Conservation (phyloP, 305 asterid species). For the Fraxinus greggii region DNA sequence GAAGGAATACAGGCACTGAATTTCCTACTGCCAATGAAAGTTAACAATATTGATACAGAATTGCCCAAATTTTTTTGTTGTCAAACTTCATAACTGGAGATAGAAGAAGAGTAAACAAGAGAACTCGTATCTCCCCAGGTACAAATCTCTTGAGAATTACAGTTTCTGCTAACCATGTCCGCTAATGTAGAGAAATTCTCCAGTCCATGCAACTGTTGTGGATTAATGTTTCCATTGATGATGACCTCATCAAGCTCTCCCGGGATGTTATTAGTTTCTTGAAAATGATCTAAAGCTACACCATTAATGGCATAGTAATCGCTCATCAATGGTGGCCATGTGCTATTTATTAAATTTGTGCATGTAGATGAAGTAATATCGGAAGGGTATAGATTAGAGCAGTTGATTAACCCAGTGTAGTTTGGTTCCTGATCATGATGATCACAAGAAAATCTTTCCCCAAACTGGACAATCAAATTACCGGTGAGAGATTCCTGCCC, state of each 20-base stretch:
- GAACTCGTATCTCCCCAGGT: constrained; percentile 42
- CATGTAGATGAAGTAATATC: constrained; percentile 14
- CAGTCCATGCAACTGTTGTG: constrained; percentile 29
- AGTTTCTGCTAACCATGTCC: not conserved
- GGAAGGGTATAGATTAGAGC: constrained; percentile 10
- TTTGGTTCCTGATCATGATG: not conserved
- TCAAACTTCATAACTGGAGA: constrained; percentile 22
- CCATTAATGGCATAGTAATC: constrained; percentile 15
- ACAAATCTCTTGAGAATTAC: constrained; percentile 28
- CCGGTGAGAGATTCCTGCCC: not conserved
- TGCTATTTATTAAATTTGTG: not conserved
- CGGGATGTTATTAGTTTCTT: constrained; percentile 18
- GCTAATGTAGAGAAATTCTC: constrained; percentile 24
- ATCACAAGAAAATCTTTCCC: constrained; percentile 7
- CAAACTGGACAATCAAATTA: constrained; percentile 17
- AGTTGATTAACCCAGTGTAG: not conserved
- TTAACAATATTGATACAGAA: constrained; percentile 5
- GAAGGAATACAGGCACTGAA: constrained; percentile 17
- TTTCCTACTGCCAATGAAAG: constrained; percentile 9
- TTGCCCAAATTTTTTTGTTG: constrained; percentile 10
- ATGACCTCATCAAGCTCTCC: constrained; percentile 16
- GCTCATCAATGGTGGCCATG: constrained; percentile 12
- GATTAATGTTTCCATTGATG: not conserved
- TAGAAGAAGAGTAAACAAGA: constrained; percentile 28
- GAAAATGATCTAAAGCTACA: constrained; percentile 15